A percentile compares a stretch with the other conserved stretches of the same genome.
Conservation (phyloP, 2,329 filamentous ascomycete genomes). For the Calcarisporium arbuscula region DNA sequence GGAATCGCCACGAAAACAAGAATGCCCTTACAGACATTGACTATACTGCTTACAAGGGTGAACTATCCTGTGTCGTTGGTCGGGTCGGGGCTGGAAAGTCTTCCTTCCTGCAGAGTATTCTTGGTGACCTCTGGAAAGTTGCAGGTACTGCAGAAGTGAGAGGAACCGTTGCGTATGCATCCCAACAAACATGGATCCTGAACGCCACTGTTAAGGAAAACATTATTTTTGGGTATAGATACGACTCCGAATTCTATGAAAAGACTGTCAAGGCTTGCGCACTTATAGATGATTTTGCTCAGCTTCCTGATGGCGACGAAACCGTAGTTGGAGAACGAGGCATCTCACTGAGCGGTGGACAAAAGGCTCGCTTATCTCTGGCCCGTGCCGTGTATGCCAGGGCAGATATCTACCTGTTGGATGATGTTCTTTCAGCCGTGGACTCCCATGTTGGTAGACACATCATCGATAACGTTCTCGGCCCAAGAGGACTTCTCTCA, state of each 20-base stretch:
- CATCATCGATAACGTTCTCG: constrained; percentile 89
- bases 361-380: constrained; percentile 88
- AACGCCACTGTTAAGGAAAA: constrained; percentile 97
- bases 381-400: constrained; percentile 93
- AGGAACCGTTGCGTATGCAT: constrained; percentile 82
- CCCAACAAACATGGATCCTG: constrained; percentile 93
- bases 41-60: constrained; percentile 84
- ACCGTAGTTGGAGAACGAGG: constrained; percentile 95
- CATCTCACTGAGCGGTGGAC: constrained; percentile 91
- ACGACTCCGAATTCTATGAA: constrained; percentile 91
- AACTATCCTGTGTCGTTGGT: constrained; percentile 87
- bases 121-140: constrained; percentile 88
- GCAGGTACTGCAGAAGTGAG: constrained; percentile 77
- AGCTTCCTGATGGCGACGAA: constrained; percentile 90
- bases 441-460: constrained; percentile 95
- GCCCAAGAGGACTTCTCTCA: constrained; percentile 71
- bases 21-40: constrained; percentile 75
- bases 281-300: constrained; percentile 81
- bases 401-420: constrained; percentile 91
- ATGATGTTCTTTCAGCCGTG: constrained; percentile 94
- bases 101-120: constrained; percentile 78
- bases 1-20: constrained; percentile 75
- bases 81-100: constrained; percentile 95
- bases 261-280: constrained; percentile 89
- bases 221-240: constrained; percentile 91